These are phyloP conservation scores for Pyricularia pennisetigena DNA, from an alignment of 2,329 filamentous ascomycete species.

Conservation along the genomic window DNA sequence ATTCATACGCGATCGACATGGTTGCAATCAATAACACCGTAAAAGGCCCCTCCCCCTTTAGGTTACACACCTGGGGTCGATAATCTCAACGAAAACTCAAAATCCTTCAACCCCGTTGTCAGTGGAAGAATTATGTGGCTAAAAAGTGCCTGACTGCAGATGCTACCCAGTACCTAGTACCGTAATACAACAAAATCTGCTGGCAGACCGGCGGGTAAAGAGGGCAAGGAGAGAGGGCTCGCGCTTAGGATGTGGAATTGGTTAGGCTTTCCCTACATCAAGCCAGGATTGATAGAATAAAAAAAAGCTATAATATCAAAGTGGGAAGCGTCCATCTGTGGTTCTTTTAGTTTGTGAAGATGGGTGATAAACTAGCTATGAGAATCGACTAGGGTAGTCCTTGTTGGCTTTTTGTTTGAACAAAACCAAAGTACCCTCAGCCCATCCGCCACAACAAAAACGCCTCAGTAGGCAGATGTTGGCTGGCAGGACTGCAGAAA, in stretches of 20 bases:
- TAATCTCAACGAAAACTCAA: too few species aligned
- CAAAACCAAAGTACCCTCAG: not conserved
- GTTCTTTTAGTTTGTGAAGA: not conserved
- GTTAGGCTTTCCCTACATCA: not conserved
- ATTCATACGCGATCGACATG: too few species aligned
- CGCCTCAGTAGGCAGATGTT: not conserved
- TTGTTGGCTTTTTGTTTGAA: not conserved
- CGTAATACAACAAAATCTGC: too few species aligned
- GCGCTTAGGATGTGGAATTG: not conserved
- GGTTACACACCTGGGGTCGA: too few species aligned
- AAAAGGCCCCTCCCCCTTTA: too few species aligned
- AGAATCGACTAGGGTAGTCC: not conserved
- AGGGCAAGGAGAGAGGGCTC: not conserved
- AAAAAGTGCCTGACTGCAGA: too few species aligned
- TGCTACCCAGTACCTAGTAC: too few species aligned
- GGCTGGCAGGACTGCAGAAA: not conserved
- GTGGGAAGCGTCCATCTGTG: not conserved
- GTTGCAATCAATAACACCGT: too few species aligned
- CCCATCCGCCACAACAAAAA: not conserved
- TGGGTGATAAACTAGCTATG: not conserved
- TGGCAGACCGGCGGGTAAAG: not conserved
- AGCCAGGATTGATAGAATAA: not conserved
- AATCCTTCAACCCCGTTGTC: too few species aligned
- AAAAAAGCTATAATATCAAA: not conserved
- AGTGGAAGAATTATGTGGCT: too few species aligned